These are phyloP conservation scores for Manihot esculenta DNA, from an alignment of 441 rosid species.

Conservation along the genomic window DNA sequence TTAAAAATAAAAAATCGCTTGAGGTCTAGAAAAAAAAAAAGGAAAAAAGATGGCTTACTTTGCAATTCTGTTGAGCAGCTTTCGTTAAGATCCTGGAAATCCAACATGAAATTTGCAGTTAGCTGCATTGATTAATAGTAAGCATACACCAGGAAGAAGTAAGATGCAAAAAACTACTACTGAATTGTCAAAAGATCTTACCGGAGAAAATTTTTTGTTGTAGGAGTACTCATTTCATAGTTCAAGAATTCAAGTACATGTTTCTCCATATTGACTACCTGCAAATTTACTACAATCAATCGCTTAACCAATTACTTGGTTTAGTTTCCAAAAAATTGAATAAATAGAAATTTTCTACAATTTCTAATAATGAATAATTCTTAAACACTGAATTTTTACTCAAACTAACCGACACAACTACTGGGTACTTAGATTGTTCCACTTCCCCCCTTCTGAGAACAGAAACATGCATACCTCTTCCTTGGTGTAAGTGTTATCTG, in stretches of 20 bases:
- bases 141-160: neutral
- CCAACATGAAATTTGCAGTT: constrained; percentile 17
- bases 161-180: no score
- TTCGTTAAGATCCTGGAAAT: constrained; percentile 52
- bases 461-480: constrained; percentile 36
- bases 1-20: neutral
- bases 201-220: constrained; percentile 63
- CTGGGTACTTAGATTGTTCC: no score
- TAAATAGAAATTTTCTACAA: neutral
- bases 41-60: constrained; percentile 33
- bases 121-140: neutral
- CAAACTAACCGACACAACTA: neutral
- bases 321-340: neutral
- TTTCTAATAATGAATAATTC: neutral
- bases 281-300: constrained; percentile 16
- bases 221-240: constrained; percentile 60
- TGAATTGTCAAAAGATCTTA: constrained; percentile 12
- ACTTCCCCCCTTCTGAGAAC: no score
- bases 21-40: neutral
- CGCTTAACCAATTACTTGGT: neutral
- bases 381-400: neutral
- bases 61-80: constrained; percentile 48
- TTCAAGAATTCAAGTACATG: constrained; percentile 51
- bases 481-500: constrained; percentile 61
- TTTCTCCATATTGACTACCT: constrained; percentile 67